phyloP scores from a whole-genome alignment of 1,139 yeast species.

The Wickerhamiella infanticola region DNA sequence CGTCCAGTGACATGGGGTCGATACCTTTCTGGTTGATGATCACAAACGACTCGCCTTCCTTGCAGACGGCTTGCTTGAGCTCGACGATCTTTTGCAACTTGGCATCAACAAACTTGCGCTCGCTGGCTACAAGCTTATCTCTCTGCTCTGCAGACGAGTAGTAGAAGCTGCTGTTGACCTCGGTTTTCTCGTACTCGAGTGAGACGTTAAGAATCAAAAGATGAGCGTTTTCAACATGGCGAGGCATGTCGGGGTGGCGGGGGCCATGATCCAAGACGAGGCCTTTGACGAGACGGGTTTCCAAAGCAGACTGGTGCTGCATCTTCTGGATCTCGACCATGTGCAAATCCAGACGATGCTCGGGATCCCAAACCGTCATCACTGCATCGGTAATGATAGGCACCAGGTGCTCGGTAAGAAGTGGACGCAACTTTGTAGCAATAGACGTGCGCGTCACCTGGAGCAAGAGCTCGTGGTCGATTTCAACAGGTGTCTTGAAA shows the following conservation, averaged over 20 bases:
- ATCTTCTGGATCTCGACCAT: constrained; percentile 98
- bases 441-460: constrained; percentile 88
- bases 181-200: constrained; percentile 93
- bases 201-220: constrained; percentile 85
- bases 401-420: constrained; percentile 62
- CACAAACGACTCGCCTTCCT: constrained; percentile 63
- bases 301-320: constrained; percentile 82
- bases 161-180: constrained; percentile 91
- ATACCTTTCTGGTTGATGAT: constrained; percentile 97
- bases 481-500: constrained; percentile 30
- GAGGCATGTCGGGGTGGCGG: constrained; percentile 99
- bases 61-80: constrained; percentile 83
- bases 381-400: constrained; percentile 98
- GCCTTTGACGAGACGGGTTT: constrained; percentile 74
- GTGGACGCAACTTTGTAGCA: constrained; percentile 67
- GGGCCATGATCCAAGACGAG: constrained; percentile 97
- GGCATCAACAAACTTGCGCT: constrained; percentile 88
- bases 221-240: constrained; percentile 63
- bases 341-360: constrained; percentile 60
- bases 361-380: constrained; percentile 43
- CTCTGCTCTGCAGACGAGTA: constrained; percentile 94
- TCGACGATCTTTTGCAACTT: constrained; percentile 84
- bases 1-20: constrained; percentile 95
- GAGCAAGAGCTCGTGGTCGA: constrained; percentile 74
- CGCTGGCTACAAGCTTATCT: constrained; percentile 86